Evolutionary conservation across 352 stramenopile species (phyloP).

Genomic region (Phytophthora parvispora): DNA sequence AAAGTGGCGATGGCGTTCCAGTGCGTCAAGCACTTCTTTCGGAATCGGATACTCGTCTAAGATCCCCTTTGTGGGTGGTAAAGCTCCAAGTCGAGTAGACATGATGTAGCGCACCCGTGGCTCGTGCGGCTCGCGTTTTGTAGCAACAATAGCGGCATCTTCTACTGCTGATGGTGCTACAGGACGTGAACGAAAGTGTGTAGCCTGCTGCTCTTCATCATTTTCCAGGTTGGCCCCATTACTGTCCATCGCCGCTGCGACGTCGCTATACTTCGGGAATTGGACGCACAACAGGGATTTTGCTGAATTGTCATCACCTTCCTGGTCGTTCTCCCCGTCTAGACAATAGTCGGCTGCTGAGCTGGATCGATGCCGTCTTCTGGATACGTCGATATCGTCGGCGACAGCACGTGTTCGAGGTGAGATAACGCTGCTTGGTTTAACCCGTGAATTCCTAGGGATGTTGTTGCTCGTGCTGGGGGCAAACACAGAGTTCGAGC

Average conservation of each 20-base stretch:
- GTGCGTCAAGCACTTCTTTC: conserved; percentile 70
- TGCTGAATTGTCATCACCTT: not conserved
- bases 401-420: conserved; percentile 21
- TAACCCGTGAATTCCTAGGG: conserved; percentile 11
- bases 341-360: conserved; percentile 1
- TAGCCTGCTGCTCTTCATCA: conserved; percentile 53
- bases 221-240: conserved; percentile 23
- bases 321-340: not conserved
- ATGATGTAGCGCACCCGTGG: conserved; percentile 80
- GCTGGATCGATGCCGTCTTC: conserved; percentile 2
- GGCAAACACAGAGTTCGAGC: conserved; percentile 15
- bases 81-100: conserved; percentile 58
- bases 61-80: conserved; percentile 72
- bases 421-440: conserved; percentile 36
- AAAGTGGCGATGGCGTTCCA: conserved; percentile 73
- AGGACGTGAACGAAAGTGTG: conserved; percentile 65
- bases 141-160: conserved; percentile 42
- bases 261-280: conserved; percentile 21
- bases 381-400: conserved; percentile 11
- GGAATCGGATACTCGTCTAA: conserved; percentile 81
- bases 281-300: conserved; percentile 10
- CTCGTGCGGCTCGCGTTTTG: conserved; percentile 42
- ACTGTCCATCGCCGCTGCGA: not conserved
- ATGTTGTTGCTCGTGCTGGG: not conserved
- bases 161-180: conserved; percentile 45